Evolutionary conservation across 169 alveolate species (phyloP), one percentile per base, ranked within the genome.

Genomic region (Cryptosporidium muris): DNA sequence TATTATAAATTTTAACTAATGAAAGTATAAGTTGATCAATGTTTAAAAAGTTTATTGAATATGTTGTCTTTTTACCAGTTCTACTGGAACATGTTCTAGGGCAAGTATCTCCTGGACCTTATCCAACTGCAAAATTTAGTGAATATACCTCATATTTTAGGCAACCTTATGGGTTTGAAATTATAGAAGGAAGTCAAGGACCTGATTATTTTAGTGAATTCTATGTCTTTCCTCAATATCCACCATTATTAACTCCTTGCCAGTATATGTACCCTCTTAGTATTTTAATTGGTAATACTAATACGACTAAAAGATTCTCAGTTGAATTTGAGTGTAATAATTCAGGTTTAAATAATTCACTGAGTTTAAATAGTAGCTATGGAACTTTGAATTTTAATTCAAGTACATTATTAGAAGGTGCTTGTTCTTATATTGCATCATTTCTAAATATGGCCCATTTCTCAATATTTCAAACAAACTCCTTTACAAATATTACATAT

Each of bases 241-340:
- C 85, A 1, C 85, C 54, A 3, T 51, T 74, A 3, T 51, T 74
- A 5, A 74, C 85, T 2, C 85, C 85, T 9, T 74, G 85, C 62
- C 54, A 40, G 14, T 52, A 74, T 37, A 74, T 74, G 85, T 58
- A 58, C 9, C 85, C 85, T 6, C 11, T 74, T 25, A 60, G 38
- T 60, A 74, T 74, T n/a, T 37, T 74, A 40, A 74, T 74, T 43
- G 85, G 85, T 12, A 74, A 74, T 58, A 74, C 85, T 58, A 74
- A 74, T 12, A 74, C 56, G n/a, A 63, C 34, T 6, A 74, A 51
- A 25, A 68, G 68, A 12, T 74, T 74, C 47, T 74, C 85, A 1
- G 45, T 74, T 25, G 85, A 74, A 54, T 74, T 74, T 74, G 25
- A 58, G 14, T 74, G 85, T 42, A 60, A 60, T 14, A 45, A 42